Evolutionary conservation across 345 rosid genomes (phyloP).

Genomic region (Leavenworthia alabamica): DNA sequence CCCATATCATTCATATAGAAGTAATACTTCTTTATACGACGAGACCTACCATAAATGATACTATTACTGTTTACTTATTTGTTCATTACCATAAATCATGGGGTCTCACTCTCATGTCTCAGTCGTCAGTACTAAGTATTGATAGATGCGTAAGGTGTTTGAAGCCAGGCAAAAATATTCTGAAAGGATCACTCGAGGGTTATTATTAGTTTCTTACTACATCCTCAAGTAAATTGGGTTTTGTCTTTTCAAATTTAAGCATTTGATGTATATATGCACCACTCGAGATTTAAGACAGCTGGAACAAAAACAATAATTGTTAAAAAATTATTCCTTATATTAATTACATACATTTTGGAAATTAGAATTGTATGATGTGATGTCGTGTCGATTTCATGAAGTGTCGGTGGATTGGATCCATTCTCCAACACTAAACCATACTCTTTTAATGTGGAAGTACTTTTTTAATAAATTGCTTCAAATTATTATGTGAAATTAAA

Average conservation of each 20-base stretch:
- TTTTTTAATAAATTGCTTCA: background rate
- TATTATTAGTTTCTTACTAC: background rate
- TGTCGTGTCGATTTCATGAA: background rate
- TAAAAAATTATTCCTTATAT: background rate
- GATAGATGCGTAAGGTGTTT: constrained; percentile 1
- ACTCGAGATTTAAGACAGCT: constrained; percentile 23
- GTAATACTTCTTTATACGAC: background rate
- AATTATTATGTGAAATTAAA: background rate
- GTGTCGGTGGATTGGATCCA: constrained; percentile 27
- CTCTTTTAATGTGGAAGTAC: background rate
- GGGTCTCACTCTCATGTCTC: background rate
- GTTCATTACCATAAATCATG: background rate
- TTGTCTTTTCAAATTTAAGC: background rate
- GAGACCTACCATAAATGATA: background rate
- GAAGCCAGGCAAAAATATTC: background rate
- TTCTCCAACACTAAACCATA: background rate
- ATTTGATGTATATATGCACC: constrained; percentile 3
- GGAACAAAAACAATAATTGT: background rate
- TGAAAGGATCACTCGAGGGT: background rate
- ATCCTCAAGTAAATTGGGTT: background rate
- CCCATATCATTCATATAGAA: background rate
- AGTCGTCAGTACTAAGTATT: background rate
- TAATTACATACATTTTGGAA: background rate
- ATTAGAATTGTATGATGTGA: background rate
- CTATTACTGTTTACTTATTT: background rate